Percentiles rank a stretch among this genome's conserved stretches.
These are phyloP conservation scores for Wickerhamiella parazyma DNA, from an alignment of 805 yeast genomes.

Conservation along the genomic window DNA sequence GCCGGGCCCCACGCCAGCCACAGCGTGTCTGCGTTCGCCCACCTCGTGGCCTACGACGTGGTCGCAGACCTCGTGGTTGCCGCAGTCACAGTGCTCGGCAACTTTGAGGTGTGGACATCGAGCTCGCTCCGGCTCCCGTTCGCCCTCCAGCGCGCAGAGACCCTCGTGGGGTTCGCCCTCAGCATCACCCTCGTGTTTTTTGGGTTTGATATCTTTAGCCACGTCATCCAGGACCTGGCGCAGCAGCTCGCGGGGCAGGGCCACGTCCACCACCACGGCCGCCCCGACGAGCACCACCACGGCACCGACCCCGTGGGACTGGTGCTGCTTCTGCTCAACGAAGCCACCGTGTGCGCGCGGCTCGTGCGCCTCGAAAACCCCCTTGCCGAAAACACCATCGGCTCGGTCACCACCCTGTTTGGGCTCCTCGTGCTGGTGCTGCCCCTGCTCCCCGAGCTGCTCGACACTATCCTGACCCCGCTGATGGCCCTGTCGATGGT, in stretches of 20 bases:
- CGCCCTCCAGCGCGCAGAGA: slow-evolving; percentile 86
- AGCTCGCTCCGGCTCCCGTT: slow-evolving; percentile 78
- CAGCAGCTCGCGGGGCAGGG: slow-evolving; percentile 21
- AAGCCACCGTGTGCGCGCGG: slow-evolving; percentile 9
- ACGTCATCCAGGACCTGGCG: slow-evolving; percentile 65
- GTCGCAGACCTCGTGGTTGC: slow-evolving; percentile 59
- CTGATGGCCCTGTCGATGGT: slow-evolving; percentile 30
- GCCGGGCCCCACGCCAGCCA: slow-evolving; percentile 19
- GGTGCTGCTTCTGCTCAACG: slow-evolving; percentile 12
- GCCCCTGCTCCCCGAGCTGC: slow-evolving; percentile 21
- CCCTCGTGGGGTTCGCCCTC: slow-evolving; percentile 73
- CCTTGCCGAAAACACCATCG: slow-evolving; percentile 17
- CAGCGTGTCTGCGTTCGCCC: slow-evolving; percentile 58
- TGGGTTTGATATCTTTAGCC: slow-evolving; percentile 79
- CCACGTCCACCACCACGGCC: slow-evolving; percentile 16
- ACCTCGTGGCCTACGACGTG: slow-evolving; percentile 75
- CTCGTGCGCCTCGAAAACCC: slow-evolving; percentile 6
- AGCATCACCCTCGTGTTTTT: slow-evolving; percentile 78
- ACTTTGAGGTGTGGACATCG: slow-evolving; percentile 82
- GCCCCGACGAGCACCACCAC: slow-evolving; percentile 5
- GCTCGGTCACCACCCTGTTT: slow-evolving; percentile 22
- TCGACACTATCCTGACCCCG: slow-evolving; percentile 28
- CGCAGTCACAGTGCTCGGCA: slow-evolving; percentile 67
- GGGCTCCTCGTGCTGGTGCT: slow-evolving; percentile 22
- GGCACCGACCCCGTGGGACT: slow-evolving; percentile 6